Evolutionary conservation across 257 asterid genomes (phyloP), one percentile per base, ranked within the genome.

Genomic region (Solanum paucissectum): DNA sequence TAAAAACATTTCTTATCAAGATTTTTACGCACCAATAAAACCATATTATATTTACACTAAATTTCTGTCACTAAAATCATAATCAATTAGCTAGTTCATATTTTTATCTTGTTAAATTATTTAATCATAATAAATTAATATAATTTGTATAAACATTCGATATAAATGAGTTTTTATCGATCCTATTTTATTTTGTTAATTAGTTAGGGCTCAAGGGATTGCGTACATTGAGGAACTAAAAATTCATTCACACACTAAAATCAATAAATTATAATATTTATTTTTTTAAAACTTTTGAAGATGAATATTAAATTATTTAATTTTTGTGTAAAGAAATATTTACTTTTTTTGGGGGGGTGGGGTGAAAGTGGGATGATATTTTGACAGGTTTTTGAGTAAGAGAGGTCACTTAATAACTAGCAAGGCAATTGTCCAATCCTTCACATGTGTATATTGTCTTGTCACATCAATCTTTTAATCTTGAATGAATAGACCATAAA

Each of bases 371-470:
- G 36, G 49, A 81, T 81, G 62, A 46, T 81, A 81, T 81, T 44
- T 44, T 88, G 91, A 90, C 91, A 90, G 84, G 62, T n/a, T 40
- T 4, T 6, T n/a, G 37, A 81, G 68, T 46, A 90, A 92, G 94
- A 87, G 89, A 86, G 89, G 92, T 91, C 93, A 91, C 85, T 81
- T 81, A 46, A 81, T 81, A 27, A 46, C 20, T 81, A 8, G 85
- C 16, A 81, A 81, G 85, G 85, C 85, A 44, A 81, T 81, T 81
- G 90, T 90, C 93, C 88, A 27, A 88, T 86, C 91, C 87, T 86
- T 91, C 93, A 93, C 94, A 92, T 93, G 94, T 93, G 90, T 89
- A 86, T 89, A 86, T 87, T 84, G 94, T 88, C 46, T 92, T 89
- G 96, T 94, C 95, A 90, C 89, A 92, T 93, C 95, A 81, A 81